These are phyloP conservation scores for Paraurostyla sp. DNA, from an alignment of 73 alveolate genomes.

Conservation along the genomic window DNA sequence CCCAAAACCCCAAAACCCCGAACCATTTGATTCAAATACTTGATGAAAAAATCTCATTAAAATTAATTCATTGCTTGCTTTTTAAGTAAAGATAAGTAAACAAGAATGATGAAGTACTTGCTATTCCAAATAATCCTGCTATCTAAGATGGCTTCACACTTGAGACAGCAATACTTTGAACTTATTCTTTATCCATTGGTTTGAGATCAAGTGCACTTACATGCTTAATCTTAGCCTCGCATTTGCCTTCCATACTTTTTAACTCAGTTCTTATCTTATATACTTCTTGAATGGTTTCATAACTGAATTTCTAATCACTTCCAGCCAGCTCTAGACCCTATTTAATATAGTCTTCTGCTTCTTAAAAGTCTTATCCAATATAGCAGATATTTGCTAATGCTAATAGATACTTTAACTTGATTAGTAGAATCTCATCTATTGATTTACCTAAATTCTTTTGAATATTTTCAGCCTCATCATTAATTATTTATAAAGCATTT, in stretches of 20 bases:
- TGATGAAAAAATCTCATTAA: background rate
- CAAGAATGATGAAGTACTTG: constrained; percentile 7
- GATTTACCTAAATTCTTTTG: background rate
- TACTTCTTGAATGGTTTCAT: background rate
- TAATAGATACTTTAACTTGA: background rate
- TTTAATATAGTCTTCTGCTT: background rate
- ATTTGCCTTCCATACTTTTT: background rate
- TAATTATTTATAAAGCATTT: background rate
- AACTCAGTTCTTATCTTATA: background rate
- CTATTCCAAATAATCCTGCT: background rate
- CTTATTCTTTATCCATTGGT: background rate
- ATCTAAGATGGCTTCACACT: background rate
- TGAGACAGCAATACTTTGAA: background rate
- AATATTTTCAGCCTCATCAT: background rate
- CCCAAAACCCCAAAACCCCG: constrained; percentile 56
- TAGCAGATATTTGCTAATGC: background rate
- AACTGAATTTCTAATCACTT: background rate
- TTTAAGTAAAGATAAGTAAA: background rate
- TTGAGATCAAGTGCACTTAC: background rate
- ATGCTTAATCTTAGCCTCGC: background rate
- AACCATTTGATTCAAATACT: too few species aligned
- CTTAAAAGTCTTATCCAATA: background rate
- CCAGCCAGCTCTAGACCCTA: background rate
- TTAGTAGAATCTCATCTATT: background rate
- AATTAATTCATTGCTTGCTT: background rate